Evolutionary conservation across 305 asterid genomes (phyloP).

Genomic region (Withania somnifera): DNA sequence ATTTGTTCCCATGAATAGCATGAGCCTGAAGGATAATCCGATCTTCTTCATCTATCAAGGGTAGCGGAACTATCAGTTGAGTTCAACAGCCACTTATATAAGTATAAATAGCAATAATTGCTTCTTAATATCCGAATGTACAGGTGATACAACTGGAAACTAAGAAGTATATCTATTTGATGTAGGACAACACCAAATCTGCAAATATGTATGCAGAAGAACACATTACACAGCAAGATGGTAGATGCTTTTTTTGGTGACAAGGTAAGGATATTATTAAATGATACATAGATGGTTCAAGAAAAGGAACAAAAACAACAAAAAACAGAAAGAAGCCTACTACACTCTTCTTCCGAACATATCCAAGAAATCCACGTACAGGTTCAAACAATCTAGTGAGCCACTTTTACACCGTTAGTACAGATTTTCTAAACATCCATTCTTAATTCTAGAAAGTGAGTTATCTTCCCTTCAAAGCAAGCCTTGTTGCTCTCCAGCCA

Average conservation of each 20-base stretch:
- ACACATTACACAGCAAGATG: neutral
- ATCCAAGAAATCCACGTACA: neutral
- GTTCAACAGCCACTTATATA: neutral
- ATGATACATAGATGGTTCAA: neutral
- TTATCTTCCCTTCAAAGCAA: neutral
- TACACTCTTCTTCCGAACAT: neutral
- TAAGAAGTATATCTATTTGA: neutral
- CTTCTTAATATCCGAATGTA: neutral
- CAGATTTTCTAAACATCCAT: neutral
- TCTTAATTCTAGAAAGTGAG: neutral
- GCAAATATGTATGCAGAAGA: neutral
- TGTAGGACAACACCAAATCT: neutral
- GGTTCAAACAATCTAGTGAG: neutral
- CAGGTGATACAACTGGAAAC: neutral
- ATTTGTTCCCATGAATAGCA: slow-evolving; percentile 75
- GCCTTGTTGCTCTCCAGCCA: neutral
- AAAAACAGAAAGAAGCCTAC: neutral
- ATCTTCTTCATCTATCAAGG: slow-evolving; percentile 74
- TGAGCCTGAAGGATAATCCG: slow-evolving; percentile 70
- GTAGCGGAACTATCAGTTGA: slow-evolving; percentile 11
- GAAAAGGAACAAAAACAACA: neutral
- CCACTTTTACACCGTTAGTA: neutral
- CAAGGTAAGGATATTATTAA: neutral
- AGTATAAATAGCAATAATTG: neutral
- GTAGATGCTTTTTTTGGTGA: neutral